Percentiles rank a stretch among this genome's conserved stretches.
phyloP scores from a whole-genome alignment of 768 basidiomycete species.

The Leccinum incarnatum region DNA sequence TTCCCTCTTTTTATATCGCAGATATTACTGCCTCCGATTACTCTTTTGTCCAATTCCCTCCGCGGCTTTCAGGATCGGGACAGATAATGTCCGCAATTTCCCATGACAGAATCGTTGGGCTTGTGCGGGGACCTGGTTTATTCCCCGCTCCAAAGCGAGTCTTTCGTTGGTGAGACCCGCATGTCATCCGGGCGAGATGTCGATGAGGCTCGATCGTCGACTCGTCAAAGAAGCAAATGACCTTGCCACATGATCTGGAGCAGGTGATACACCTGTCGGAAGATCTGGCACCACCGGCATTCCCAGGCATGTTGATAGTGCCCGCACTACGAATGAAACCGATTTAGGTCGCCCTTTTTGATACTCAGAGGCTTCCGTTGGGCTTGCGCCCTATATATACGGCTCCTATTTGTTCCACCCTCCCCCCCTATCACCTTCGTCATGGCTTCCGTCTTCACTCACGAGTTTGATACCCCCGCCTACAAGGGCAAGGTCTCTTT shows the following conservation, averaged over 20 bases:
- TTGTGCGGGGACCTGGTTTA: neutral
- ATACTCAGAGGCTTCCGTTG: neutral
- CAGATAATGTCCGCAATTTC: neutral
- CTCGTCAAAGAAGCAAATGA: too few species aligned
- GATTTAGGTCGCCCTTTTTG: neutral
- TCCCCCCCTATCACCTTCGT: slow-evolving; percentile 4
- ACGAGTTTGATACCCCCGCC: slow-evolving; percentile 51
- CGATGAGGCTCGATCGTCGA: too few species aligned
- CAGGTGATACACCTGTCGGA: neutral
- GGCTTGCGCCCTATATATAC: neutral
- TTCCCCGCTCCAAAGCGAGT: neutral
- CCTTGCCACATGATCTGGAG: too few species aligned
- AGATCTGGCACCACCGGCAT: neutral
- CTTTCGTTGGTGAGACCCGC: too few species aligned
- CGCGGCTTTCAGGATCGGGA: neutral
- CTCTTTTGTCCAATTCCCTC: too few species aligned
- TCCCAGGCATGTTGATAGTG: neutral
- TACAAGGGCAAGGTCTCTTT: slow-evolving; percentile 60
- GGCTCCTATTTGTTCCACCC: neutral
- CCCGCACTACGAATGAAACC: neutral
- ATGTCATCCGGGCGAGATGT: too few species aligned
- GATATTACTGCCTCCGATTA: neutral
- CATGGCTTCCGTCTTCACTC: slow-evolving; percentile 44
- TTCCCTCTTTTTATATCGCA: neutral
- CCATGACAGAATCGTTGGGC: too few species aligned